Evolutionary conservation across 106 monocot species (phyloP).

Genomic region (Alisma plantagoaquatica): DNA sequence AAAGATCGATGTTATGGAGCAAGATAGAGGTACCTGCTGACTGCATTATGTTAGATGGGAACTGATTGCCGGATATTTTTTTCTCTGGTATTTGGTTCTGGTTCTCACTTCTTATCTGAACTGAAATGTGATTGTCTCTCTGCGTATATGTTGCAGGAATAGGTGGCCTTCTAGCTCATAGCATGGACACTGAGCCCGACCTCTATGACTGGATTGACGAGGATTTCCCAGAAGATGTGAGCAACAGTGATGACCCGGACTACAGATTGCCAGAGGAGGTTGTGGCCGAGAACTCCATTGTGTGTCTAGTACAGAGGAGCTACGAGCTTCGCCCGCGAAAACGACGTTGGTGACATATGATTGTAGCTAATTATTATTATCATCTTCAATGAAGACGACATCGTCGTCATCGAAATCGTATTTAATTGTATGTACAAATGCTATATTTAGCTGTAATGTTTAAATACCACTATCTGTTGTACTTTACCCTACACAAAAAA

Average conservation of each 20-base stretch:
- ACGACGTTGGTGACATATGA: not conserved
- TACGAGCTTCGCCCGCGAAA: constrained; percentile 65
- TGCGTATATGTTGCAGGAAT: constrained; percentile 11
- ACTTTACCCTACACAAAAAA: too few species aligned
- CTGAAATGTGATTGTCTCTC: too few species aligned
- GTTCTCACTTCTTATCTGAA: too few species aligned
- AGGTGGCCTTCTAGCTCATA: constrained; percentile 15
- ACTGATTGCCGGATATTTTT: too few species aligned
- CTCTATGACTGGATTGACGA: constrained; percentile 71
- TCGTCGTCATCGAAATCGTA: too few species aligned
- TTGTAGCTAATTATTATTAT: too few species aligned
- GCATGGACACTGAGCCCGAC: constrained; percentile 38
- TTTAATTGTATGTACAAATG: too few species aligned
- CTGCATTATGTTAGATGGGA: too few species aligned
- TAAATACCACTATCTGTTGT: too few species aligned
- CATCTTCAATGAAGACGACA: too few species aligned
- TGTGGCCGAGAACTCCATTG: constrained; percentile 29
- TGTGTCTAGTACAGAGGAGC: constrained; percentile 16
- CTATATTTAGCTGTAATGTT: too few species aligned
- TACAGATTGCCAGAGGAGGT: constrained; percentile 35
- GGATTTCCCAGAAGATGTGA: constrained; percentile 72
- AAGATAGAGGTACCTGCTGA: constrained; percentile 44
- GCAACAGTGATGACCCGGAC: constrained; percentile 44
- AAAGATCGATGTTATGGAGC: constrained; percentile 47
- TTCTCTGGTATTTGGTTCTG: too few species aligned